Percentiles rank a stretch among this genome's conserved stretches.
phyloP scores from a whole-genome alignment of 352 stramenopile genomes.

The Peronospora belbahrii region DNA sequence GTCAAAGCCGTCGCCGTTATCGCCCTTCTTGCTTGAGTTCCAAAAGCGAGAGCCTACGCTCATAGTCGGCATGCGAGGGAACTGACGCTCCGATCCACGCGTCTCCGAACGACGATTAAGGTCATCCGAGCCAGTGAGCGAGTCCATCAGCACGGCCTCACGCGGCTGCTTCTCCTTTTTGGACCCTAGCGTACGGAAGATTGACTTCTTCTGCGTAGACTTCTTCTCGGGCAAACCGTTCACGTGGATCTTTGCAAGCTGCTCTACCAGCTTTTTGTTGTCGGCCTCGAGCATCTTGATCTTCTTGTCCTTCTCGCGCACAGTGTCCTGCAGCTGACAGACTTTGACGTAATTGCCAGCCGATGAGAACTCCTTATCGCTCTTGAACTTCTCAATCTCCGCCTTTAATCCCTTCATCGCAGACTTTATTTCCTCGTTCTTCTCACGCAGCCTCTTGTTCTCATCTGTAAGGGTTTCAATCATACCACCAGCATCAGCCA shows the following conservation, averaged over 20 bases:
- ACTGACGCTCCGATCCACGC: slow-evolving; percentile 46
- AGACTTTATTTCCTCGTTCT: slow-evolving; percentile 70
- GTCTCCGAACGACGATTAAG: slow-evolving; percentile 46
- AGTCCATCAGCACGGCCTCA: slow-evolving; percentile 61
- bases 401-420: slow-evolving; percentile 51
- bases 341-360: slow-evolving; percentile 69
- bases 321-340: slow-evolving; percentile 61
- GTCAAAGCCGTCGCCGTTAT: slow-evolving; percentile 41
- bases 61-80: slow-evolving; percentile 66
- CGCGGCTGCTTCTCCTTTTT: slow-evolving; percentile 71
- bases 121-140: slow-evolving; percentile 70
- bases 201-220: slow-evolving; percentile 52
- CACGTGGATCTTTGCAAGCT: slow-evolving; percentile 42
- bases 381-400: slow-evolving; percentile 68
- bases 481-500: slow-evolving; percentile 75
- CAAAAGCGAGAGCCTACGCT: slow-evolving; percentile 64
- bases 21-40: slow-evolving; percentile 44
- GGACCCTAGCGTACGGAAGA: slow-evolving; percentile 79
- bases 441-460: slow-evolving; percentile 69
- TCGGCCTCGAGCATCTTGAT: slow-evolving; percentile 59
- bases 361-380: slow-evolving; percentile 70
- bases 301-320: slow-evolving; percentile 71
- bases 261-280: slow-evolving; percentile 68
- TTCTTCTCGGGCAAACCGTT: slow-evolving; percentile 43
- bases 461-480: slow-evolving; percentile 77